Base-by-base conservation (phyloP, 768 basidiomycete genomes). In the Sarcomyxa edulis region DNA sequence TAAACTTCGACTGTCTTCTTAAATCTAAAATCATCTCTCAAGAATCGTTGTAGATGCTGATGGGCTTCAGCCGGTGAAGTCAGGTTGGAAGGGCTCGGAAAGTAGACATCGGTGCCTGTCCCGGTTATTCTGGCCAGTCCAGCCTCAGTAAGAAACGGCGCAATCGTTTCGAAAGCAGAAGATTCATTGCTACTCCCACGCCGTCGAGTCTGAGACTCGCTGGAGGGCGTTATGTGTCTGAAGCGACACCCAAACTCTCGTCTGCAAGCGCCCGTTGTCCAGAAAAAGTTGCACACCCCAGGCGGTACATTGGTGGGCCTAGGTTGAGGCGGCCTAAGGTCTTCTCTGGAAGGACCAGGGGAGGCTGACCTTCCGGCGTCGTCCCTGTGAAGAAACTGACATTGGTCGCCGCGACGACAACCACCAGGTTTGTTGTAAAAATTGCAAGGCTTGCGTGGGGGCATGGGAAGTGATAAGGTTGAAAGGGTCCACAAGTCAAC, bases 11-110 rank as follows among this genome's bases (percentile, higher is more conserved):
- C 59, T 0, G 69, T 57, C 1, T 28, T 54, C 1, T 43, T 46
- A 45, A 81, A 80, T 16, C 56, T 53, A 47, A 59, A 80, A 12
- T 52, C 41, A 38, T 76, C 71, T 8, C 20, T 35, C 7, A 76
- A 54, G 51, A 65, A 80, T 24, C 47, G 48, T 38, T 64, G 67
- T 25, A 81, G 45, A 8, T 49, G 39, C 24, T 65, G 65, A 25
- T 78, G 76, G 0, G 68, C 67, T 39, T 73, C 66, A n/a, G 56
- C 53, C 0, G 77, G 76, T 7, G 66, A 61, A 31, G 73, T 44
- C 2, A 52, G 44, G 7, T 53, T 49, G 0, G 54, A 23, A 18
- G 49, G n/a, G 35, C 60, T 57, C 4, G 59, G 51, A 42, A 71
- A 71, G 47, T 66, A 71, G 5, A 55, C 60, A 44, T 72, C 68